These are phyloP conservation scores for Sideroxylon spinosum DNA, from an alignment of 179 eudicot genomes.

Conservation along the genomic window DNA sequence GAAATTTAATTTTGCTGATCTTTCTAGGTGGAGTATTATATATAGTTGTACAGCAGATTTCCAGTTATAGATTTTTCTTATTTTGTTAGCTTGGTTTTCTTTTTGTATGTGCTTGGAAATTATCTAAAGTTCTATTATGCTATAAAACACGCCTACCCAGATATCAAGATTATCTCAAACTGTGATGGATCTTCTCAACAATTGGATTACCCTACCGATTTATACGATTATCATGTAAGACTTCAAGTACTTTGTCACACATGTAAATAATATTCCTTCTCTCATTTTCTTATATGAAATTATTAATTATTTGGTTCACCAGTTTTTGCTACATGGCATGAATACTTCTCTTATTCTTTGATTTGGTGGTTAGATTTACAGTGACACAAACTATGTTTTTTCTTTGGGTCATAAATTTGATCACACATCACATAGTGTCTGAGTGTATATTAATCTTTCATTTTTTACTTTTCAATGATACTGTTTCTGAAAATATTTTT, in stretches of 20 bases:
- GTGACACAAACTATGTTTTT: constrained; percentile 29
- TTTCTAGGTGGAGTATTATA: too few species aligned
- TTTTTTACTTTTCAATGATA: too few species aligned
- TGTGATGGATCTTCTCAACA: constrained; percentile 66
- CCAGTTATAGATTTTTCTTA: neutral
- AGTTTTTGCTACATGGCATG: neutral
- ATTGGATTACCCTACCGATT: constrained; percentile 84
- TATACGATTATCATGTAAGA: constrained; percentile 84
- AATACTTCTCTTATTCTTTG: constrained; percentile 7
- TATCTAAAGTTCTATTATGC: constrained; percentile 72
- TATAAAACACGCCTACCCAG: constrained; percentile 67
- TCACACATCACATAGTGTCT: constrained; percentile 31
- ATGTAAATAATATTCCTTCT: neutral
- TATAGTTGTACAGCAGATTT: too few species aligned
- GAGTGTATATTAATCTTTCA: neutral
- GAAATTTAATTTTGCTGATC: too few species aligned
- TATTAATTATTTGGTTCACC: neutral
- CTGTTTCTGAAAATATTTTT: too few species aligned
- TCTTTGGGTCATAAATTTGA: constrained; percentile 34
- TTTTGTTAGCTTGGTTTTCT: neutral
- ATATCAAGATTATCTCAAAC: constrained; percentile 76
- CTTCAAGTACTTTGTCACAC: neutral
- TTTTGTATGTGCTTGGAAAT: constrained; percentile 42
- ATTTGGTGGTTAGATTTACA: constrained; percentile 38
- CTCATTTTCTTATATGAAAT: neutral